Evolutionary conservation across 1,284 basidiomycete genomes (phyloP).

Genomic region (Mycosarcoma mackinlayi): DNA sequence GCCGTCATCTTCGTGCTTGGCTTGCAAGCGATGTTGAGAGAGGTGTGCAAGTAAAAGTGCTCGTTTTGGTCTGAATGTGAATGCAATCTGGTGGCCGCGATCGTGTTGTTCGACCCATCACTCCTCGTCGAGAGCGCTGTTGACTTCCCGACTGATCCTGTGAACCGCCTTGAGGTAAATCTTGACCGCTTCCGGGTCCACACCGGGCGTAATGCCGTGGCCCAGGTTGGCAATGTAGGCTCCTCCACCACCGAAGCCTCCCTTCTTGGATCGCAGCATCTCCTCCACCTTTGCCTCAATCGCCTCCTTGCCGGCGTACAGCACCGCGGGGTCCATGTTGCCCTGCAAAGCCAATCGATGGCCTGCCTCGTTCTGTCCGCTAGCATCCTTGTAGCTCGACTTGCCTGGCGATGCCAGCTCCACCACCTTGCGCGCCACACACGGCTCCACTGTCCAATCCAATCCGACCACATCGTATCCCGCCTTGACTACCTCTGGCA

Average conservation of each 20-base stretch:
- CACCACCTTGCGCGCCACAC: conserved; percentile 61
- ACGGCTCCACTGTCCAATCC: conserved; percentile 66
- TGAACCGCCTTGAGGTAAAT: conserved; percentile 64
- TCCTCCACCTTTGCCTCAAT: conserved; percentile 88
- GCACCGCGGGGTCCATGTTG: conserved; percentile 89
- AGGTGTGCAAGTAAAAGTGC: neutral
- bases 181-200: conserved; percentile 65
- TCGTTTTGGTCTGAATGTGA: too few species aligned
- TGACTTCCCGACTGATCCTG: conserved; percentile 59
- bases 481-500: conserved; percentile 62
- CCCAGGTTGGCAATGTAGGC: conserved; percentile 89
- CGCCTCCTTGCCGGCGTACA: conserved; percentile 81
- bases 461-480: conserved; percentile 68
- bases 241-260: conserved; percentile 75
- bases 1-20: too few species aligned
- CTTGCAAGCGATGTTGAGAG: too few species aligned
- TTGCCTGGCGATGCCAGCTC: conserved; percentile 52
- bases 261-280: conserved; percentile 74
- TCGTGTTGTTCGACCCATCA: neutral
- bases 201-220: conserved; percentile 80
- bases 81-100: too few species aligned
- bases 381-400: conserved; percentile 44
- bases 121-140: conserved; percentile 48
- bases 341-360: conserved; percentile 84
- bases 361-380: conserved; percentile 57